These are phyloP conservation scores for Amylostereum chailletii DNA, from an alignment of 1,284 basidiomycete genomes.

Conservation along the genomic window DNA sequence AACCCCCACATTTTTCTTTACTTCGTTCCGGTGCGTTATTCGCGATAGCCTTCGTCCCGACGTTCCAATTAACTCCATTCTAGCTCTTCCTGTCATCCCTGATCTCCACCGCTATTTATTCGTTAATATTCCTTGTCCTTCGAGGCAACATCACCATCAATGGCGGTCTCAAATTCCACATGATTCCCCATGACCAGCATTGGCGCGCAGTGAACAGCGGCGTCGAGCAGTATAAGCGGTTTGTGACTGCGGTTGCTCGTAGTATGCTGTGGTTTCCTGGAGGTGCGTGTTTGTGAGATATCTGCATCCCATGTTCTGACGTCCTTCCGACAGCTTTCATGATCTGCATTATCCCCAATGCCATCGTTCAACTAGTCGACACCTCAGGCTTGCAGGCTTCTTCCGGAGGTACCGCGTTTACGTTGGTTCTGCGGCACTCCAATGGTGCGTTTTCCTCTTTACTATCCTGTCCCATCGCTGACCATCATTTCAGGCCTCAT, in stretches of 20 bases:
- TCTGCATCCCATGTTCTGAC: conserved; percentile 3
- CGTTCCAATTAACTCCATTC: background rate
- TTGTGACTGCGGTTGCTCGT: conserved; percentile 47
- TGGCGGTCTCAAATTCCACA: conserved; percentile 35
- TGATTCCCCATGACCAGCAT: conserved; percentile 34
- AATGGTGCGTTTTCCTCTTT: conserved; percentile 36
- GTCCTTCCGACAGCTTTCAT: conserved; percentile 38
- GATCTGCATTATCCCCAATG: conserved; percentile 50
- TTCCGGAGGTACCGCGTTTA: conserved; percentile 37
- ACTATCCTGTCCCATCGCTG: conserved; percentile 6
- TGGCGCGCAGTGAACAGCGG: conserved; percentile 27
- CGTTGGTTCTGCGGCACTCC: conserved; percentile 41
- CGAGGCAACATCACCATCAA: conserved; percentile 39
- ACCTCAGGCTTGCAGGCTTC: conserved; percentile 40
- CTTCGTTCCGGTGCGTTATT: conserved; percentile 43
- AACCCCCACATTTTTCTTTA: conserved; percentile 41
- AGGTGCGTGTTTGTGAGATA: conserved; percentile 29
- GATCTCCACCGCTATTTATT: conserved; percentile 46
- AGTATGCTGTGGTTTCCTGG: conserved; percentile 67
- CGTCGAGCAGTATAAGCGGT: conserved; percentile 44
- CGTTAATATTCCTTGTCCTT: conserved; percentile 47
- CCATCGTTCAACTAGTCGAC: conserved; percentile 39
- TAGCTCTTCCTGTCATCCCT: conserved; percentile 51
- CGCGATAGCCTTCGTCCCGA: background rate
- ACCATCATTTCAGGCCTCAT: conserved; percentile 37